Evolutionary conservation across 345 rosid species (phyloP).

Genomic region (Melaleuca quinquenervia): DNA sequence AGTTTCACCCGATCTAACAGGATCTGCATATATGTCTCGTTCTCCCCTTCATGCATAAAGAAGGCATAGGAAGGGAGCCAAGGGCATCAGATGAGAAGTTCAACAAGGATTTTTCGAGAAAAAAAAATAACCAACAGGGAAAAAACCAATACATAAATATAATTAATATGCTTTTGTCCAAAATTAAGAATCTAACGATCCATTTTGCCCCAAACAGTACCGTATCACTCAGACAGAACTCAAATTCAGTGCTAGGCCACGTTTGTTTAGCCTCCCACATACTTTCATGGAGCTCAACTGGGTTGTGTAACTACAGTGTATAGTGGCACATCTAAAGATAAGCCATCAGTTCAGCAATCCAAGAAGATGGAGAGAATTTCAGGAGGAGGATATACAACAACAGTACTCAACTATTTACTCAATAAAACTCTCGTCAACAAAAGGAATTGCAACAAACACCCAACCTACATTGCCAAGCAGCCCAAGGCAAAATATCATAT

Average conservation of each 20-base stretch:
- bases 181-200: background rate
- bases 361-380: background rate
- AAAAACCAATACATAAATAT: background rate
- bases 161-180: background rate
- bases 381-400: background rate
- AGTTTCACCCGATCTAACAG: background rate
- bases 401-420: background rate
- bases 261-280: background rate
- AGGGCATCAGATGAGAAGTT: background rate
- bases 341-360: background rate
- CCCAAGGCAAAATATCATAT: background rate
- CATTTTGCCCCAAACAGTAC: background rate
- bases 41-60: background rate
- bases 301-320: background rate
- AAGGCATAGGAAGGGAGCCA: background rate
- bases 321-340: background rate
- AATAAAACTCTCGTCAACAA: background rate
- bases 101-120: background rate
- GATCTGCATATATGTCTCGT: background rate
- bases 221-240: background rate
- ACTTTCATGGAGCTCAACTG: background rate
- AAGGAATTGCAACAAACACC: background rate
- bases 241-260: background rate
- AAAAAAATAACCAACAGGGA: background rate
- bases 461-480: background rate